Base-by-base conservation (phyloP, 331 rosid species). In the Cucumis variabilis region DNA sequence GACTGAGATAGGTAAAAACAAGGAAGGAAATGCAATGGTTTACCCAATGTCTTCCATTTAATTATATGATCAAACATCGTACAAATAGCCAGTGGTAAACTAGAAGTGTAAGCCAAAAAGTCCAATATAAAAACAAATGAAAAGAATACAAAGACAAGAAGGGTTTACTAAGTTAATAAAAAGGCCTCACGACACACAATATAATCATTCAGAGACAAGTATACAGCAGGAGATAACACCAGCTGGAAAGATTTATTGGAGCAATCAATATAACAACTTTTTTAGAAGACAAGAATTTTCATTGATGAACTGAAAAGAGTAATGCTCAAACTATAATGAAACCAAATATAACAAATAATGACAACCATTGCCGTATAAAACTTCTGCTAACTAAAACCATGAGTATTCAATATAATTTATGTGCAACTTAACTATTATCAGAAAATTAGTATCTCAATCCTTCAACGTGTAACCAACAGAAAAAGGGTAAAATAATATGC, bases 11-110 rank as follows among this genome's bases (percentile, higher is more conserved):
- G 79, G 44, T 6, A 81, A 5, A 70, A 87, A 72, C 86, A 65
- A 82, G 85, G 82, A 85, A 86, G 82, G 65, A 37, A 51, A 33
- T 37, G 25, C 30, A 33, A 55, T 46, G 81, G 55, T 79, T 87
- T 51, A 44, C 23, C 27, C 13, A 48, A 68, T 67, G 53, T 50
- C 65, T 51, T 50, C 23, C 82, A 76, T 17, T 51, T 24, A 78
- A 78, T 51, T 75, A 46, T 78, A 51, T 15, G 24, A 51, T 78
- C 46, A 24, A 78, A n/a, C 58, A 78, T 24, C 41, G 19, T 25
- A 51, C 41, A 78, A 25, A 24, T 15, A 78, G 46, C 41, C 66
- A 51, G 20, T 25, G 65, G 44, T 51, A 78, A 44, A 1, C 53
- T 50, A 33, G 55, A 51, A 78, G 44, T 13, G 66, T 53, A 50